Conservation (phyloP, 495 filamentous ascomycete species). For the Apodospora peruviana region DNA sequence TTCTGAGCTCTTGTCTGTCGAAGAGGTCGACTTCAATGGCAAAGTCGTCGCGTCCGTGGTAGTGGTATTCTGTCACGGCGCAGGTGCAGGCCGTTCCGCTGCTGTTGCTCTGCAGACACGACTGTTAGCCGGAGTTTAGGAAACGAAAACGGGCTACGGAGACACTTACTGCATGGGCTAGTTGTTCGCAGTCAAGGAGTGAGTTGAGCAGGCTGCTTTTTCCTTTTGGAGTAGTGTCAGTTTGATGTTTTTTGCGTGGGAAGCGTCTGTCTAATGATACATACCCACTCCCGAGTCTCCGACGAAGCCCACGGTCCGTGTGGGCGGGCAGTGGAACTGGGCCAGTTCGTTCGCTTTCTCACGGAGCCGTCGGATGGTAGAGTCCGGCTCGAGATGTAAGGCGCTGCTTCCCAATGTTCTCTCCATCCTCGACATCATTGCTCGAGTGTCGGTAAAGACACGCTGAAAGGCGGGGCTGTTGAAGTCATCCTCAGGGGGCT, state of each 20-base stretch:
- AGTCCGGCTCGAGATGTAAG: constrained; percentile 25
- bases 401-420: constrained; percentile 24
- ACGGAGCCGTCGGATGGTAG: constrained; percentile 27
- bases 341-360: constrained; percentile 20
- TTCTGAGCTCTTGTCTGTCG: constrained; percentile 20
- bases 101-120: constrained; percentile 27
- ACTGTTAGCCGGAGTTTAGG: neutral
- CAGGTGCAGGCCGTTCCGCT: constrained; percentile 34
- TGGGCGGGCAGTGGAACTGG: constrained; percentile 27
- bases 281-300: constrained; percentile 35
- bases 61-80: constrained; percentile 35
- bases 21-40: constrained; percentile 30
- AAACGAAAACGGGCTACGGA: neutral
- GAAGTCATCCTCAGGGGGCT: constrained; percentile 27
- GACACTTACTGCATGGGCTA: constrained; percentile 29
- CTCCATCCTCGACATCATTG: constrained; percentile 18
- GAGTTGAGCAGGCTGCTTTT: constrained; percentile 39
- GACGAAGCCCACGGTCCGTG: constrained; percentile 33
- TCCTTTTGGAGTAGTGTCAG: constrained; percentile 10
- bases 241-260: no score
- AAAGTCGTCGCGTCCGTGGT: constrained; percentile 27
- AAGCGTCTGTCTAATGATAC: no score
- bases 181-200: constrained; percentile 23
- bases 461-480: constrained; percentile 27
- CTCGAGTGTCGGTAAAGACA: constrained; percentile 21